Conservation (phyloP, 805 yeast genomes). For the Henningerozyma blattae region DNA sequence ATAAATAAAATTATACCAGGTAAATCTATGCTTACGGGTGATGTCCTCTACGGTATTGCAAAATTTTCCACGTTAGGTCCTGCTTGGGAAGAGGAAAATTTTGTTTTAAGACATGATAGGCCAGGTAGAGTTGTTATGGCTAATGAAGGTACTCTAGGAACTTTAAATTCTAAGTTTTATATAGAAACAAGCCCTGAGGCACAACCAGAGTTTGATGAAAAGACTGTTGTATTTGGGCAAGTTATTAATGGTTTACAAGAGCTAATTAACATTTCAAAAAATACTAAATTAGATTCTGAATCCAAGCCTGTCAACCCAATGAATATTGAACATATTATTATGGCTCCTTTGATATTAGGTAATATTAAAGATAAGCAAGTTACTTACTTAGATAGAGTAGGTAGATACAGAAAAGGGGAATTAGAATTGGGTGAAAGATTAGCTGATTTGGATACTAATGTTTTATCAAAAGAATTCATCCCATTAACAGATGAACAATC, state of each 20-base stretch:
- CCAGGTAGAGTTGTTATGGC: constrained; percentile 64
- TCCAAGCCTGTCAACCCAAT: constrained; percentile 14
- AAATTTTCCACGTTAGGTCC: constrained; percentile 72
- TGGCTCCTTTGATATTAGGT: constrained; percentile 12
- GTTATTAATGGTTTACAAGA: constrained; percentile 51
- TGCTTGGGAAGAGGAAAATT: constrained; percentile 68
- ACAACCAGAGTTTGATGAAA: constrained; percentile 38
- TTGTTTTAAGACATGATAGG: constrained; percentile 52
- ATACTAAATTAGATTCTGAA: constrained; percentile 31
- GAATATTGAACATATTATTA: constrained; percentile 24
- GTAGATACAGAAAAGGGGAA: constrained; percentile 17
- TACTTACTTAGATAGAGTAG: constrained; percentile 8
- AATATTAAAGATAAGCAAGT: constrained; percentile 7
- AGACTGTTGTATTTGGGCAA: constrained; percentile 72
- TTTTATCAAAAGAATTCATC: constrained; percentile 1
- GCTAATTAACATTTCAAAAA: constrained; percentile 48
- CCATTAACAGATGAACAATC: neutral
- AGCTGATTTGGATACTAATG: constrained; percentile 2
- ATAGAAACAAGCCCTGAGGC: constrained; percentile 45
- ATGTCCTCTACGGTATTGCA: constrained; percentile 64
- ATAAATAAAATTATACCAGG: constrained; percentile 66
- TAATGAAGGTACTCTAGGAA: constrained; percentile 45
- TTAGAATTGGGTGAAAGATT: constrained; percentile 11
- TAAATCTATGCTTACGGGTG: constrained; percentile 86
- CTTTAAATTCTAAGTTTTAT: constrained; percentile 62